These are phyloP conservation scores for Serpula lacrymans DNA, from an alignment of 768 basidiomycete species.

Conservation along the genomic window DNA sequence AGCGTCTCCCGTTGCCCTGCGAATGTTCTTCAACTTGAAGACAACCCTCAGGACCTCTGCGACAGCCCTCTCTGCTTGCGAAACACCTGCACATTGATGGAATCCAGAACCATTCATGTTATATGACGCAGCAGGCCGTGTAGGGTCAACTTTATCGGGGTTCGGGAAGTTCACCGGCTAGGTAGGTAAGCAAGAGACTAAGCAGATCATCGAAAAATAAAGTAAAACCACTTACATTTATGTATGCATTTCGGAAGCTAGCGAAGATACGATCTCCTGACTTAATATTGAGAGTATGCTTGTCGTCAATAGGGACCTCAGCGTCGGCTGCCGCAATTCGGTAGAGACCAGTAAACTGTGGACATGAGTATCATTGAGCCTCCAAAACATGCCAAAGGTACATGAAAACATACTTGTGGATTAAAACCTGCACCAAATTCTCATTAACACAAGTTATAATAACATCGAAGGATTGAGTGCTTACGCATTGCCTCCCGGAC, in stretches of 20 bases:
- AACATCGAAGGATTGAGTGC: conserved; percentile 12
- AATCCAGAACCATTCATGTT: conserved; percentile 35
- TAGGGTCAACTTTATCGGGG: conserved; percentile 36
- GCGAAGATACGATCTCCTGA: conserved; percentile 39
- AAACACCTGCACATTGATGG: conserved; percentile 37
- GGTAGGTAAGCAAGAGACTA: background rate
- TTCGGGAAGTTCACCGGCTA: conserved; percentile 42
- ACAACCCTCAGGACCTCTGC: conserved; percentile 45
- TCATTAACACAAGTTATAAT: background rate
- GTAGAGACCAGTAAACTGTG: conserved; percentile 41
- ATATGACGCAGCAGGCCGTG: conserved; percentile 17
- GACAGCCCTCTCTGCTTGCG: conserved; percentile 35
- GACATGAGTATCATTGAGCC: too few relatives aligned
- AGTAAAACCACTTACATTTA: conserved; percentile 28
- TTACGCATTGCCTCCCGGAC: conserved; percentile 49
- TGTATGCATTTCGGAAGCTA: conserved; percentile 42
- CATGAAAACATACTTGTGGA: conserved; percentile 13
- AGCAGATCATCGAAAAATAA: background rate
- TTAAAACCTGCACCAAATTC: conserved; percentile 26
- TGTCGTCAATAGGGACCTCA: conserved; percentile 28
- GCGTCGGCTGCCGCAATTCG: conserved; percentile 31
- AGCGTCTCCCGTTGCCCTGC: conserved; percentile 41
- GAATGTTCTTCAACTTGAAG: conserved; percentile 41
- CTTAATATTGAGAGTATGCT: conserved; percentile 33
- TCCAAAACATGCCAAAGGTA: background rate